Conservation (phyloP, 2,329 filamentous ascomycete genomes). For the Xylariomycetidae sp. region DNA sequence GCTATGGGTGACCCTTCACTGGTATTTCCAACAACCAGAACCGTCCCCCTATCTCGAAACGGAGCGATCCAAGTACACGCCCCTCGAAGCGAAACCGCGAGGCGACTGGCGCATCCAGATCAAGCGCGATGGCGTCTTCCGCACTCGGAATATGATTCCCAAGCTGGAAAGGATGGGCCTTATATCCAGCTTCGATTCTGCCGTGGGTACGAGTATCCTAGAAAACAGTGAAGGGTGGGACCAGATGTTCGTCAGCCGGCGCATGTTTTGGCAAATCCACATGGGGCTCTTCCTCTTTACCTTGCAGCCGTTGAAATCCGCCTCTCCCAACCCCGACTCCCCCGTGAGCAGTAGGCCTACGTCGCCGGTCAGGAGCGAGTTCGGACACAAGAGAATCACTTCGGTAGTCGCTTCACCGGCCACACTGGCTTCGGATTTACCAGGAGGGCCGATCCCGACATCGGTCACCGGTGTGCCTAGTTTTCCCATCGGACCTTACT, state of each 20-base stretch:
- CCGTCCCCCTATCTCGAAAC: constrained; percentile 61
- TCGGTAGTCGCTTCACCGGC: constrained; percentile 23
- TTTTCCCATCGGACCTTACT: constrained; percentile 62
- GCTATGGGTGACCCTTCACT: constrained; percentile 89
- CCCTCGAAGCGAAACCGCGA: constrained; percentile 63
- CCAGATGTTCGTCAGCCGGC: constrained; percentile 73
- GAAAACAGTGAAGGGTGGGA: constrained; percentile 62
- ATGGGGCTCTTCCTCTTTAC: constrained; percentile 84
- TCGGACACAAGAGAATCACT: constrained; percentile 14
- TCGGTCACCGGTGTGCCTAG: constrained; percentile 27
- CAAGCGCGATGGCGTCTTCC: constrained; percentile 80
- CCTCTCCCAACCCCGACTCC: constrained; percentile 41
- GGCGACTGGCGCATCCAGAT: constrained; percentile 86
- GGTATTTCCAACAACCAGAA: constrained; percentile 90
- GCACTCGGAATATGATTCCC: constrained; percentile 73
- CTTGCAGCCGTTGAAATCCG: constrained; percentile 50
- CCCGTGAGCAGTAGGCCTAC: constrained; percentile 47
- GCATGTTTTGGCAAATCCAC: constrained; percentile 89
- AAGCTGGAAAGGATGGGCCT: constrained; percentile 94
- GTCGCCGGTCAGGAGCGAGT: constrained; percentile 39
- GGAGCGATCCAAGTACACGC: constrained; percentile 58
- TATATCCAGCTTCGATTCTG: constrained; percentile 68
- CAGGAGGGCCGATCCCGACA: constrained; percentile 32
- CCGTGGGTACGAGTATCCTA: constrained; percentile 60
- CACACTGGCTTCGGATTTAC: constrained; percentile 28